Evolutionary conservation across 345 rosid species (phyloP), one percentile per base, ranked within the genome.

Genomic region (Sisymbrium altissimum): DNA sequence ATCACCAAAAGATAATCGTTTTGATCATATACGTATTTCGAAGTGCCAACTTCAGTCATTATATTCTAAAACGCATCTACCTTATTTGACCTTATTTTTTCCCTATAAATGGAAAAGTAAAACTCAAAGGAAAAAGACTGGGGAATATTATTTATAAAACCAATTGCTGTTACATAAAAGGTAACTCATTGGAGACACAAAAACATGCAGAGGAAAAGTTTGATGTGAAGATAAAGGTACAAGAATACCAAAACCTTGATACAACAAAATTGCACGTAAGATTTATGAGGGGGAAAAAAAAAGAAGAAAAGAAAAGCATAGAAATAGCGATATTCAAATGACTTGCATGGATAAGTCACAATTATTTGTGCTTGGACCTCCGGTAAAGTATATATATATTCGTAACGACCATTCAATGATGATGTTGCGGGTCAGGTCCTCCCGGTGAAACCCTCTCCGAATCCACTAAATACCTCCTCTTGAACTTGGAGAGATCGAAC

Each of bases 401-500:
- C 18, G 10, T 19, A 17, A 62, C 5, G 70, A 33, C 14, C 8
- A 41, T 4, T 77, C 33, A 77, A 66, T 77, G 80, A 38, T 77
- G 80, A 30, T 77, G 80, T 64, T 70, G 80, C 2, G 80, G 76
- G 33, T 77, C 76, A 2, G 80, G 80, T 13, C 80, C 80, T 71
- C 80, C 80, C 2, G 76, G 76, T 56, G 80, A 77, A 65, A 77
- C 72, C 56, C 80, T 71, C 9, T 77, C 76, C n/a, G 80, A 57
- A 19, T 71, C 77, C 7, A 77, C 63, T 41, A 77, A 41, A 39
- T 58, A 21, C 41, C 80, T 33, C 23, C 66, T 46, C 17, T 71
- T 71, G 61, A 65, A 71, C 14, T 65, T 77, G 23, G 80, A 77
- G 67, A 77, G 63, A 58, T 77, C 80, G 9, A 77, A 58, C 9